These are phyloP conservation scores for Macrotyloma uniflorum DNA, from an alignment of 306 rosid genomes.

Conservation along the genomic window DNA sequence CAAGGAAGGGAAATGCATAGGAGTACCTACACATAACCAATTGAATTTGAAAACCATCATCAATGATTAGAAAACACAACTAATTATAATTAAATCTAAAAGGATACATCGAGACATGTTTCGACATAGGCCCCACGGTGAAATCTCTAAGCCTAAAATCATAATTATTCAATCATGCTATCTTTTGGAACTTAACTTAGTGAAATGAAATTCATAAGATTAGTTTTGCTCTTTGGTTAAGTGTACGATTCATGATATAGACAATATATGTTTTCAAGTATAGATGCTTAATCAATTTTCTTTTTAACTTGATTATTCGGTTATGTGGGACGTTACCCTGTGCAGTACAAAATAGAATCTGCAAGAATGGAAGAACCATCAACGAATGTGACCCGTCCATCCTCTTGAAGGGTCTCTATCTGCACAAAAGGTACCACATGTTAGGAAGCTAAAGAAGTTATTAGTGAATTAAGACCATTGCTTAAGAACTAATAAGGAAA, in stretches of 20 bases:
- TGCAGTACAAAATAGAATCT: constrained; percentile 77
- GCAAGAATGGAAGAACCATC: constrained; percentile 78
- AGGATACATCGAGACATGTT: constrained; percentile 25
- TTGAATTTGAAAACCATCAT: constrained; percentile 27
- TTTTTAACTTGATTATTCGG: constrained; percentile 11
- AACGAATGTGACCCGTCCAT: constrained; percentile 70
- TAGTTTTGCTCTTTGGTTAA: constrained; percentile 26
- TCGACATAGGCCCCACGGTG: constrained; percentile 38
- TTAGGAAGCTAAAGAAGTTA: constrained; percentile 9
- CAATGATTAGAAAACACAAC: constrained; percentile 30
- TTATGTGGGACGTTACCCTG: constrained; percentile 59
- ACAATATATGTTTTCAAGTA: not conserved
- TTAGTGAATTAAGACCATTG: not conserved
- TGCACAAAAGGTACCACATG: constrained; percentile 43
- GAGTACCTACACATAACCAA: constrained; percentile 70
- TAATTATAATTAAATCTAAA: constrained; percentile 33
- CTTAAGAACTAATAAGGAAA: not conserved
- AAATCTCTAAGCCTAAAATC: constrained; percentile 37
- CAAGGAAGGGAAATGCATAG: constrained; percentile 91
- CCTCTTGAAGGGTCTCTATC: constrained; percentile 78
- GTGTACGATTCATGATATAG: constrained; percentile 1
- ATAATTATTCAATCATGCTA: constrained; percentile 49
- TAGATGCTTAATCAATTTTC: not conserved
- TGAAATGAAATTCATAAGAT: constrained; percentile 9
- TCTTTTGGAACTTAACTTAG: constrained; percentile 30